Base-by-base conservation (phyloP, 192 early-diverging fungal genomes). In the Allomyces javanicus region DNA sequence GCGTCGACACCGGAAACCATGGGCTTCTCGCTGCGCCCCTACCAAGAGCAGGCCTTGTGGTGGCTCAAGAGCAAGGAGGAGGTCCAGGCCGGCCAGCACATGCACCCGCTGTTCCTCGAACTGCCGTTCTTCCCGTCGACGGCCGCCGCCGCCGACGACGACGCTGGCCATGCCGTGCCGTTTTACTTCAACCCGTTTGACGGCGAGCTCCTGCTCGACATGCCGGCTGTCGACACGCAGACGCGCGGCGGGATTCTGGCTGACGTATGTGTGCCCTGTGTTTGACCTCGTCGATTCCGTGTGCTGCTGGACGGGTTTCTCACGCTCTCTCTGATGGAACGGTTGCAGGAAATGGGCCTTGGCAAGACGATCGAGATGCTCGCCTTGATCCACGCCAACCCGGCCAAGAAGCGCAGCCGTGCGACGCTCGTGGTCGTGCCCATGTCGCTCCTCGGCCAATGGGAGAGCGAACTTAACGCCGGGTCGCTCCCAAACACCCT, bases 351-450 rank as follows among this genome's bases (percentile, higher is more conserved):
- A 63, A 83, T 83, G 81, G 81, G 81, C 1, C 62, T 83, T 7
- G 81, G 81, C 2, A 83, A 83, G 69, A 83, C 81, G 23, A 83
- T 83, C 24, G 81, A 83, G 58, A 81, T 79, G 44, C 69, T 83
- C 11, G 79, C 77, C 62, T 70, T 83, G 21, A 75, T 83, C 10
- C 81, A 81, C 65, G 44, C 75, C 12, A 79, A 81, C 62, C 63
- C 27, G 7, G 65, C 69, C 62, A 64, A 70, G n/a, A 61, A 44
- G 43, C 17, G 69, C 23, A n/a, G 4, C 22, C 74, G 74, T 1
- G 75, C 80, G 21, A 89, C 87, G 10, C 72, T 89, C 44, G 84
- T 89, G 61, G 72, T 89, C 10, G 87, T 84, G 55, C 87, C 87
- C 21, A 76, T 89, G 24, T 82, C 81, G 19, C 86, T 82, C 10